These are phyloP conservation scores for Fusarium sp. DNA, from an alignment of 2,329 filamentous ascomycete genomes.

Conservation along the genomic window DNA sequence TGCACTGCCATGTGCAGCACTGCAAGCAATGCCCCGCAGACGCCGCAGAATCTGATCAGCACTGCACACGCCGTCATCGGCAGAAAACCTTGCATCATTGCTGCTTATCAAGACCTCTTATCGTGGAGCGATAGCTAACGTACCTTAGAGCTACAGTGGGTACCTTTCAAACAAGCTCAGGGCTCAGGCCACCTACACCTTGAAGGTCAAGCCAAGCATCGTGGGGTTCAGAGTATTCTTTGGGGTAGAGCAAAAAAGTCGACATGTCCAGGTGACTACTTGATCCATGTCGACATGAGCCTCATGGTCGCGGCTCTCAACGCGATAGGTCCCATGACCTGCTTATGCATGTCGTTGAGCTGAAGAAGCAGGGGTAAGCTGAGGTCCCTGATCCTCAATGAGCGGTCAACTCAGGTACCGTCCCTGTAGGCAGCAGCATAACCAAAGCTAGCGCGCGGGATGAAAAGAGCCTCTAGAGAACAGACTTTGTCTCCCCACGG, in stretches of 20 bases:
- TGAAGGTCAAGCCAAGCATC: slow-evolving; percentile 12
- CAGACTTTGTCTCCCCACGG: background rate
- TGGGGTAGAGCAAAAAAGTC: background rate
- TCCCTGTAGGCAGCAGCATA: slow-evolving; percentile 18
- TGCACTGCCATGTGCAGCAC: background rate
- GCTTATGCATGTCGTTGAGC: slow-evolving; percentile 4
- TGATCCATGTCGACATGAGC: slow-evolving; percentile 19
- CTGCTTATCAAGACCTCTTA: slow-evolving; percentile 8
- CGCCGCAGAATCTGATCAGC: slow-evolving; percentile 3
- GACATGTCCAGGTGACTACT: slow-evolving; percentile 15
- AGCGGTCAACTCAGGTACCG: slow-evolving; percentile 21
- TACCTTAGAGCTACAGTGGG: slow-evolving; percentile 7
- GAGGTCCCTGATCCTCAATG: slow-evolving; percentile 7
- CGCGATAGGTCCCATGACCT: slow-evolving; percentile 11
- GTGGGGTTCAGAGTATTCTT: slow-evolving; percentile 8
- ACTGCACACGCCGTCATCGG: background rate
- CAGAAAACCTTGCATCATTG: slow-evolving; percentile 3
- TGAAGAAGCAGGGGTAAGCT: slow-evolving; percentile 28
- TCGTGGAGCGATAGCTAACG: background rate
- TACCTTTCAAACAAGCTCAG: slow-evolving; percentile 9
- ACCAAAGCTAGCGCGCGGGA: background rate
- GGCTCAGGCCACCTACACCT: slow-evolving; percentile 2
- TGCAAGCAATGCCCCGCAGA: background rate
- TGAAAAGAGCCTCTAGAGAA: background rate
- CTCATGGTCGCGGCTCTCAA: slow-evolving; percentile 18